Evolutionary conservation across 345 rosid genomes (phyloP).

Genomic region (Jatropha curcas): DNA sequence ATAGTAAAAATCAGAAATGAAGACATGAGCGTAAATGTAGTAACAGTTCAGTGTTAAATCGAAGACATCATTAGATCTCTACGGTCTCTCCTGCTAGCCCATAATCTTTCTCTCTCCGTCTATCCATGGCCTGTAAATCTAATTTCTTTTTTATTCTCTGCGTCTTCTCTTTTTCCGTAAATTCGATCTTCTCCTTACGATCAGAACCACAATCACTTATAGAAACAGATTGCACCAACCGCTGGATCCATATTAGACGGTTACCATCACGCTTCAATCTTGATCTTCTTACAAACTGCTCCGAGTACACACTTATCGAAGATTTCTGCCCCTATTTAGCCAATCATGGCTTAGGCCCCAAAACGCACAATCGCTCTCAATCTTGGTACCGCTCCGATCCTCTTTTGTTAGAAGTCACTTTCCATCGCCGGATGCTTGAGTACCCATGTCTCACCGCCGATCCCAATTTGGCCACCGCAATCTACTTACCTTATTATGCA

Average conservation of each 20-base stretch:
- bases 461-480: conserved; percentile 63
- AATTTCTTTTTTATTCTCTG: conserved; percentile 2
- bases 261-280: conserved; percentile 80
- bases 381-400: conserved; percentile 91
- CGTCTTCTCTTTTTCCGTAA: conserved; percentile 11
- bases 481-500: conserved; percentile 83
- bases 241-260: conserved; percentile 88
- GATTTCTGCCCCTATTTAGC: conserved; percentile 69
- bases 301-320: conserved; percentile 56
- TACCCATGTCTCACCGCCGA: conserved; percentile 83
- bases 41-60: not conserved
- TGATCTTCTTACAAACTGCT: conserved; percentile 81
- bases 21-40: too few species aligned
- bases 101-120: too few species aligned
- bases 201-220: not conserved
- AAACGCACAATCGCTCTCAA: conserved; percentile 74
- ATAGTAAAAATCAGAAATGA: too few species aligned
- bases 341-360: conserved; percentile 89
- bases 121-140: conserved; percentile 20
- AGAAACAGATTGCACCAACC: conserved; percentile 46
- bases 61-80: not conserved
- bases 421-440: conserved; percentile 84
- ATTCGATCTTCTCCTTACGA: not conserved
- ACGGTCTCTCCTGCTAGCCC: not conserved
- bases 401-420: conserved; percentile 65